These are phyloP conservation scores for Lachnellula cervina DNA, from an alignment of 2,329 filamentous ascomycete species.

Conservation along the genomic window DNA sequence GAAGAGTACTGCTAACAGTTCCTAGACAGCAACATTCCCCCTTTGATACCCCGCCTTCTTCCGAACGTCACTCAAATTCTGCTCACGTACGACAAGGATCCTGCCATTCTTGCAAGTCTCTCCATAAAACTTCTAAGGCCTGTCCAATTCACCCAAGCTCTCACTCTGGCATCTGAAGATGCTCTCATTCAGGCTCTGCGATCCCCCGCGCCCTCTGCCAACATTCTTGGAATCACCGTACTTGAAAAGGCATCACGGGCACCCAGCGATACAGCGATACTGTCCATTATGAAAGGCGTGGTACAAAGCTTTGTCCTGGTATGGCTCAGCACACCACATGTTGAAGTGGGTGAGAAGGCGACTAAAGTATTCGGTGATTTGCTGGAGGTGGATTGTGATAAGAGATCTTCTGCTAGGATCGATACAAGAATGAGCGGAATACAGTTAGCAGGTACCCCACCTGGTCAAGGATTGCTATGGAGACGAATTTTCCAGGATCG, in stretches of 20 bases:
- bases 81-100: slow-evolving; percentile 46
- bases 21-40: slow-evolving; percentile 47
- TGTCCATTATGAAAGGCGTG: slow-evolving; percentile 46
- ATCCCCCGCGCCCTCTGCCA: slow-evolving; percentile 51
- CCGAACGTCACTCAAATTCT: slow-evolving; percentile 51
- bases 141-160: slow-evolving; percentile 46
- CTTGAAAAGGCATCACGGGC: slow-evolving; percentile 49
- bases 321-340: slow-evolving; percentile 50
- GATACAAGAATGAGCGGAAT: slow-evolving; percentile 31
- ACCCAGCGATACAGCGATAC: slow-evolving; percentile 44
- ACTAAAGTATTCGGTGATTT: slow-evolving; percentile 47
- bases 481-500: slow-evolving; percentile 44
- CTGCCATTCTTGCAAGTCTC: slow-evolving; percentile 46
- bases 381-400: slow-evolving; percentile 50
- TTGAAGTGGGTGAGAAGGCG: slow-evolving; percentile 52
- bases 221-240: slow-evolving; percentile 52
- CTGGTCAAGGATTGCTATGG: slow-evolving; percentile 52
- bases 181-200: slow-evolving; percentile 48
- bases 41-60: slow-evolving; percentile 49
- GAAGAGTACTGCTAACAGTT: slow-evolving; percentile 7
- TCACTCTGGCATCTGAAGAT: slow-evolving; percentile 48
- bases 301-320: slow-evolving; percentile 44
- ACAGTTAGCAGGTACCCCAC: slow-evolving; percentile 36
- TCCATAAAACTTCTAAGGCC: slow-evolving; percentile 52
- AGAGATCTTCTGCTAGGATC: slow-evolving; percentile 22